phyloP scores from a whole-genome alignment of 73 alveolate genomes.

The Tetrahymena thermophila region DNA sequence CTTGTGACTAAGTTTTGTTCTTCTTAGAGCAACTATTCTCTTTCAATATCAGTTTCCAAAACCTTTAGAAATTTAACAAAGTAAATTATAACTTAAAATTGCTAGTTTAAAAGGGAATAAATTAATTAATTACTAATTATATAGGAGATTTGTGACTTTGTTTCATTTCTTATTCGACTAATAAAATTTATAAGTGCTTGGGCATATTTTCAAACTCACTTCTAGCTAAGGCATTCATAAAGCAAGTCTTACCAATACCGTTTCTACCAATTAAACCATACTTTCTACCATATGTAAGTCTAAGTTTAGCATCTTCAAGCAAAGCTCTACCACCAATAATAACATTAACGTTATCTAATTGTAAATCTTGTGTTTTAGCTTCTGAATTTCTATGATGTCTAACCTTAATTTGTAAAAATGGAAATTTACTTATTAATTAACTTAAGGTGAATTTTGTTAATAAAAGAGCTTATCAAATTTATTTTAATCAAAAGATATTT shows the following conservation, averaged over 20 bases:
- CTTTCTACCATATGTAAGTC: slow-evolving; percentile 85
- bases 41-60: slow-evolving; percentile 40
- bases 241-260: slow-evolving; percentile 97
- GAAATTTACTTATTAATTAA: neutral
- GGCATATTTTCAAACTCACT: slow-evolving; percentile 90
- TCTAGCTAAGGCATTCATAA: slow-evolving; percentile 90
- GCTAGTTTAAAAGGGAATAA: no score
- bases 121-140: slow-evolving; percentile 10
- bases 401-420: neutral
- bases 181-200: slow-evolving; percentile 77
- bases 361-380: slow-evolving; percentile 73
- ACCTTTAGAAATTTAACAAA: neutral
- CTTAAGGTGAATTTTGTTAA: no score
- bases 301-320: slow-evolving; percentile 85
- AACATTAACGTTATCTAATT: slow-evolving; percentile 73
- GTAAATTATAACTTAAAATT: neutral
- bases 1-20: slow-evolving; percentile 45
- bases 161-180: slow-evolving; percentile 93
- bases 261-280: slow-evolving; percentile 98
- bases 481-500: neutral
- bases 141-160: slow-evolving; percentile 78
- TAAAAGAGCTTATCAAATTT: neutral
- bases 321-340: slow-evolving; percentile 96
- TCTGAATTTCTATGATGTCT: slow-evolving; percentile 49
- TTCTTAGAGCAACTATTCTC: slow-evolving; percentile 29